Percentiles rank a stretch among this genome's conserved stretches.
These are phyloP conservation scores for Oidiodendron maius DNA, from an alignment of 495 filamentous ascomycete species.

Conservation along the genomic window DNA sequence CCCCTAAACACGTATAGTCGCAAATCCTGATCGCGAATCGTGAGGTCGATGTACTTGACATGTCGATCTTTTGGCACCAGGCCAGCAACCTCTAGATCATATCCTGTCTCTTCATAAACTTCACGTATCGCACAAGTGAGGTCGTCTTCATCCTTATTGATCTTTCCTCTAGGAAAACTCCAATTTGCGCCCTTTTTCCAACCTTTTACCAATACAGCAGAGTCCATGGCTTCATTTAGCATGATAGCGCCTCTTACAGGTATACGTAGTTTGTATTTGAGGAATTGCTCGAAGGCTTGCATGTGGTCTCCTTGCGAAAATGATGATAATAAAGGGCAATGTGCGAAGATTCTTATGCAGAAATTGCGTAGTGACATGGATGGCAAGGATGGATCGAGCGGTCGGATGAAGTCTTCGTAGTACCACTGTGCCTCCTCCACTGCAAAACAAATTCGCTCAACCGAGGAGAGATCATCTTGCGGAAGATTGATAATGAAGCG, in stretches of 20 bases:
- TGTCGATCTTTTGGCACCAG: slow-evolving; percentile 62
- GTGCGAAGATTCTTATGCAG: slow-evolving; percentile 81
- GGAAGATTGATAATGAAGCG: slow-evolving; percentile 95
- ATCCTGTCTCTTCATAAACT: slow-evolving; percentile 94
- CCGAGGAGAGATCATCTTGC: slow-evolving; percentile 77
- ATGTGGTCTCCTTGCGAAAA: slow-evolving; percentile 73
- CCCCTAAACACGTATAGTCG: slow-evolving; percentile 84
- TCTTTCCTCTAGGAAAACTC: slow-evolving; percentile 96
- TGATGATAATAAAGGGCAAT: slow-evolving; percentile 79
- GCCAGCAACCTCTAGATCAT: slow-evolving; percentile 67
- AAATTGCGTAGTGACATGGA: slow-evolving; percentile 79
- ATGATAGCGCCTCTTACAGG: slow-evolving; percentile 92
- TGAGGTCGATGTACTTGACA: slow-evolving; percentile 75
- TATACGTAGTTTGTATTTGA: slow-evolving; percentile 88
- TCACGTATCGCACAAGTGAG: slow-evolving; percentile 88
- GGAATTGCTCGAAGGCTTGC: slow-evolving; percentile 79
- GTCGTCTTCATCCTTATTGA: slow-evolving; percentile 93
- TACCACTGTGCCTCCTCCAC: slow-evolving; percentile 99
- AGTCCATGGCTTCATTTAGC: slow-evolving; percentile 86
- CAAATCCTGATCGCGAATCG: slow-evolving; percentile 89
- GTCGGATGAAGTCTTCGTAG: slow-evolving; percentile 98
- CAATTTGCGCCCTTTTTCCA: slow-evolving; percentile 96
- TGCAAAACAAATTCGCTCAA: slow-evolving; percentile 95
- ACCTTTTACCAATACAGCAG: slow-evolving; percentile 86
- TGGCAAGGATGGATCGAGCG: slow-evolving; percentile 76